A percentile compares a stretch with the other conserved stretches of the same genome.
phyloP scores from a whole-genome alignment of 1,139 yeast species.

The Yamadazyma diospyri region DNA sequence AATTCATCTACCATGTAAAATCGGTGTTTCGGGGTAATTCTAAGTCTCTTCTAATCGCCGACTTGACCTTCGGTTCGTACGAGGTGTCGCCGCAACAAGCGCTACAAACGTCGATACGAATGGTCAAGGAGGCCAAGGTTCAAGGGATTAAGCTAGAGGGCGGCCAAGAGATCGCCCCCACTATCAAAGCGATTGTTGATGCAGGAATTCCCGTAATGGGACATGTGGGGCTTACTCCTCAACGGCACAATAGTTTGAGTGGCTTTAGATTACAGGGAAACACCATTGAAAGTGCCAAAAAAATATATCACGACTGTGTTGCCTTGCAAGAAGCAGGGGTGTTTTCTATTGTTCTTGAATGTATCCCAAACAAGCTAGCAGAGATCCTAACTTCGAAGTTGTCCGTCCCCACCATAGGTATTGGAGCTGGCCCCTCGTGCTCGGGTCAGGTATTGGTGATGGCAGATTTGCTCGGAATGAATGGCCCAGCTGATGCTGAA shows the following conservation, averaged over 20 bases:
- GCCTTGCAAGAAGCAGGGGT: conserved; percentile 76
- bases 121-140: conserved; percentile 62
- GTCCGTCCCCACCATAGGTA: conserved; percentile 83
- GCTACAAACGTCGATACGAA: conserved; percentile 53
- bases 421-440: conserved; percentile 86
- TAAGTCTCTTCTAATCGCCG: conserved; percentile 72
- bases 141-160: conserved; percentile 91
- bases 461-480: conserved; percentile 79
- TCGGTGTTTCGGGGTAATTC: conserved; percentile 74
- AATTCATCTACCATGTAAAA: conserved; percentile 69
- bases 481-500: conserved; percentile 42
- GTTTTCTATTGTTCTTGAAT: conserved; percentile 73
- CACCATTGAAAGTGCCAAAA: conserved; percentile 49
- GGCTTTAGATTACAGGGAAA: conserved; percentile 89
- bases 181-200: conserved; percentile 47
- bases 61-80: conserved; percentile 84
- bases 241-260: conserved; percentile 71
- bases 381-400: conserved; percentile 56
- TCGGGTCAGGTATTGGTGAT: conserved; percentile 91
- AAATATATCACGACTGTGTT: conserved; percentile 65
- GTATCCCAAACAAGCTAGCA: conserved; percentile 79
- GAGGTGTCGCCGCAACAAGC: conserved; percentile 69
- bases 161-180: conserved; percentile 53
- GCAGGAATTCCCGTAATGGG: conserved; percentile 90
- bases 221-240: conserved; percentile 92